Conservation (phyloP, 441 rosid species). For the Francoa sonchifolia region DNA sequence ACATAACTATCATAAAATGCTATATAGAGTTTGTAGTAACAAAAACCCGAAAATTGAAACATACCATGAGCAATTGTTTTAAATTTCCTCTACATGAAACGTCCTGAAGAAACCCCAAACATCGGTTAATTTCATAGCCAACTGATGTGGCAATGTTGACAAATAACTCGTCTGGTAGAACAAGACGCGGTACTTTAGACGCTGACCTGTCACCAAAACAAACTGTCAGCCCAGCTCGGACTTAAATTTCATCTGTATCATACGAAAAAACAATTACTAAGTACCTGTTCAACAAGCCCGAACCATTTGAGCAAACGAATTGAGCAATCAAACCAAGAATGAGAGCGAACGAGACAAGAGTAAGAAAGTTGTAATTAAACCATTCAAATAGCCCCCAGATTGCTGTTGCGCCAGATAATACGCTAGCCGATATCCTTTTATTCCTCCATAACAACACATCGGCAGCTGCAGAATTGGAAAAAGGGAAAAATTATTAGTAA, state of each 20-base stretch:
- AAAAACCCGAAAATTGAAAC: slow-evolving; percentile 10
- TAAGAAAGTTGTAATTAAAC: slow-evolving; percentile 75
- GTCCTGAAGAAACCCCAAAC: slow-evolving; percentile 61
- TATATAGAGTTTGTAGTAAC: not conserved
- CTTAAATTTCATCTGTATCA: not conserved
- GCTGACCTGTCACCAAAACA: slow-evolving; percentile 37
- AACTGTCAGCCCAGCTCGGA: not conserved
- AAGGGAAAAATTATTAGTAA: slow-evolving; percentile 5
- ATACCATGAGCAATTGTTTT: slow-evolving; percentile 67
- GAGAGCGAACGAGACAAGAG: slow-evolving; percentile 46
- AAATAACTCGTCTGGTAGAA: slow-evolving; percentile 61
- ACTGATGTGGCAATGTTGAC: slow-evolving; percentile 42
- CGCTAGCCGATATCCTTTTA: slow-evolving; percentile 83
- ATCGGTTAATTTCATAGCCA: slow-evolving; percentile 54
- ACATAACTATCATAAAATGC: not conserved
- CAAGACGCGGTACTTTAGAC: slow-evolving; percentile 59
- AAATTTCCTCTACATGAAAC: slow-evolving; percentile 55
- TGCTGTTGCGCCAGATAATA: slow-evolving; percentile 60
- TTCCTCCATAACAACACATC: slow-evolving; percentile 98
- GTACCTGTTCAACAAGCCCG: slow-evolving; percentile 62
- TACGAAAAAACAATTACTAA: too few species aligned
- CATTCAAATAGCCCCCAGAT: slow-evolving; percentile 93
- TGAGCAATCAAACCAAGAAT: slow-evolving; percentile 77
- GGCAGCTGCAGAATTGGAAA: slow-evolving; percentile 55
- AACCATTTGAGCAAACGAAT: slow-evolving; percentile 67